These are phyloP conservation scores for Fusarium piperis DNA, from an alignment of 2,329 filamentous ascomycete genomes.

Conservation along the genomic window DNA sequence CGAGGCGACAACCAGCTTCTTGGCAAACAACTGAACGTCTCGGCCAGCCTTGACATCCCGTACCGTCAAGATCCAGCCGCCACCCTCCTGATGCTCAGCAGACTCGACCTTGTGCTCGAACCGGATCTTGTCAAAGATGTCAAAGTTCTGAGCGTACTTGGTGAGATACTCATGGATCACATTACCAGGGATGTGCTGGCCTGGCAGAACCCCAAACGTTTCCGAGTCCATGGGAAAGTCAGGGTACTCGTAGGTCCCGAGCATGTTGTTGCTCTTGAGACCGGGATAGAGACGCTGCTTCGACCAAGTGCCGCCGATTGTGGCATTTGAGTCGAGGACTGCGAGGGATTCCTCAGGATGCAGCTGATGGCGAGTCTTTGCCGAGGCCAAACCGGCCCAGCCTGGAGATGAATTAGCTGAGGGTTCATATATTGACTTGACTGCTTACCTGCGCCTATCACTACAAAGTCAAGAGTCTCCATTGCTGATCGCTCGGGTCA, in stretches of 20 bases:
- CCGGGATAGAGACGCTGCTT: constrained; percentile 73
- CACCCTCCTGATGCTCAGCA: constrained; percentile 53
- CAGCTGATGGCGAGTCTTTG: constrained; percentile 69
- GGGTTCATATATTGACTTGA: neutral
- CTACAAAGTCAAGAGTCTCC: constrained; percentile 58
- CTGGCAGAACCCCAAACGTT: constrained; percentile 57
- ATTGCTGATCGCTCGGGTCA: constrained; percentile 37
- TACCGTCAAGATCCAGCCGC: constrained; percentile 51
- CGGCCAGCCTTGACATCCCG: constrained; percentile 15
- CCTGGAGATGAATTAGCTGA: constrained; percentile 31
- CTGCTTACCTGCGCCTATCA: constrained; percentile 63
- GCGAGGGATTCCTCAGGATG: constrained; percentile 66
- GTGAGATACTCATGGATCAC: constrained; percentile 60
- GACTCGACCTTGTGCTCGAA: constrained; percentile 51
- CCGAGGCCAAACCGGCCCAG: constrained; percentile 65
- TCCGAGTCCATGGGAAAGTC: constrained; percentile 75
- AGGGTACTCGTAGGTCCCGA: constrained; percentile 77
- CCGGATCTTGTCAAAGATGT: constrained; percentile 52
- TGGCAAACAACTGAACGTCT: constrained; percentile 48
- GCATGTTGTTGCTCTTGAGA: constrained; percentile 78
- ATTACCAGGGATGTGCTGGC: constrained; percentile 59
- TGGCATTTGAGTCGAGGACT: constrained; percentile 66
- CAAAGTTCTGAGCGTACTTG: constrained; percentile 56
- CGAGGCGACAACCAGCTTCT: constrained; percentile 63
- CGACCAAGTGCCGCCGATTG: constrained; percentile 76